A percentile compares a stretch with the other conserved stretches of the same genome.
phyloP scores from a whole-genome alignment of 2,329 filamentous ascomycete species.

The Gliomastix tumulicola region DNA sequence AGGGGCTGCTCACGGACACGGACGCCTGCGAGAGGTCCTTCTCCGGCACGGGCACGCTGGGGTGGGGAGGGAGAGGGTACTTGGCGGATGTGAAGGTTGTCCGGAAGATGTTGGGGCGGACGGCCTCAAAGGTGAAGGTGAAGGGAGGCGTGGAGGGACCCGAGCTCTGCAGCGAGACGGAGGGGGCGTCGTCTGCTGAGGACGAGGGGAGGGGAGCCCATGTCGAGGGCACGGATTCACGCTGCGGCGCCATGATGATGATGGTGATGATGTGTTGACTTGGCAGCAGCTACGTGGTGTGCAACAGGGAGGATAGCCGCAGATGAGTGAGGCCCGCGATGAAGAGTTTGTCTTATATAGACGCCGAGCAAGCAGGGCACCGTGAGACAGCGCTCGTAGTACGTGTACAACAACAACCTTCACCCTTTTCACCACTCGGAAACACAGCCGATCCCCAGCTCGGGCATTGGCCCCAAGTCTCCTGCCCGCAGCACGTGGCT shows the following conservation, averaged over 20 bases:
- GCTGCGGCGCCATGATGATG: background rate
- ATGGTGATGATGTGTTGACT: too few relatives aligned
- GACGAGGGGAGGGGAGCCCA: background rate
- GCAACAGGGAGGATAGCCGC: too few relatives aligned
- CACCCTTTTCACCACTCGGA: too few relatives aligned
- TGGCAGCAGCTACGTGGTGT: too few relatives aligned
- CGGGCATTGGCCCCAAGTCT: too few relatives aligned
- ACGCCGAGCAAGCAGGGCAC: too few relatives aligned
- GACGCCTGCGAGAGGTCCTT: constrained; percentile 20
- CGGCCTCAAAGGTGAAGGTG: constrained; percentile 55
- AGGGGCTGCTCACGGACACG: constrained; percentile 18
- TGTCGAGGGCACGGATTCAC: background rate
- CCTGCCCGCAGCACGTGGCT: too few relatives aligned
- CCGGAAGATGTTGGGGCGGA: constrained; percentile 58
- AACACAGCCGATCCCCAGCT: too few relatives aligned
- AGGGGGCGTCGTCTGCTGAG: background rate
- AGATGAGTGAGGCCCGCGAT: too few relatives aligned
- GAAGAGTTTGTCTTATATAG: too few relatives aligned
- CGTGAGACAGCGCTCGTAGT: too few relatives aligned
- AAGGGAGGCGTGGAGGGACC: constrained; percentile 22
- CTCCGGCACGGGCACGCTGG: constrained; percentile 43
- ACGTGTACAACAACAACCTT: too few relatives aligned
- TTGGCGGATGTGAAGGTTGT: constrained; percentile 57
- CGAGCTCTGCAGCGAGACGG: background rate
- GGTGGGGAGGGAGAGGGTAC: constrained; percentile 59